phyloP scores from a whole-genome alignment of 2,329 filamentous ascomycete genomes.

The Myriosclerotinia duriaeana region DNA sequence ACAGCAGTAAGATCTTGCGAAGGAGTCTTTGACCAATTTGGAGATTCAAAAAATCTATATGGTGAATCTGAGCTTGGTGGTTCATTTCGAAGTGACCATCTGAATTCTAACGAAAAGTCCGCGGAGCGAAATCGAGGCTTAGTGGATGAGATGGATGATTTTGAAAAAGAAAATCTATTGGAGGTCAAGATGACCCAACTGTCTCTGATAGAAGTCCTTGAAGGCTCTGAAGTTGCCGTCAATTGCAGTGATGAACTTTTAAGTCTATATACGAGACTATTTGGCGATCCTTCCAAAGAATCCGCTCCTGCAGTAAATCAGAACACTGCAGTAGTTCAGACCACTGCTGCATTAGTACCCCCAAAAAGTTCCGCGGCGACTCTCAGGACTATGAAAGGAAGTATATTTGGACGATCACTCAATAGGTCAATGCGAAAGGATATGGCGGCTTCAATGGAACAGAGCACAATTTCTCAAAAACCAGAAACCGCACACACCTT shows the following conservation, averaged over 20 bases:
- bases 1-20: constrained; percentile 82
- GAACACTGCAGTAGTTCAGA: neutral
- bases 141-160: constrained; percentile 77
- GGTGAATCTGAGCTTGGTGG: constrained; percentile 54
- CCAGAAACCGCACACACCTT: constrained; percentile 37
- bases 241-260: constrained; percentile 86
- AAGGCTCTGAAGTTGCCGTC: constrained; percentile 81
- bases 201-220: constrained; percentile 75
- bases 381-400: constrained; percentile 66
- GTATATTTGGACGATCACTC: constrained; percentile 67
- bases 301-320: neutral
- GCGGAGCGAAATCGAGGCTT: constrained; percentile 47
- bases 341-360: constrained; percentile 38
- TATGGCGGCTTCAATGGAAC: constrained; percentile 42
- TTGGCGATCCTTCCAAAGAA: constrained; percentile 58
- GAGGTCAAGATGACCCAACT: constrained; percentile 96
- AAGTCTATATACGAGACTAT: constrained; percentile 76
- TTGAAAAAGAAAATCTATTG: constrained; percentile 83
- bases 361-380: constrained; percentile 72
- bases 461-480: constrained; percentile 38
- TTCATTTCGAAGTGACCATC: constrained; percentile 63
- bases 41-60: constrained; percentile 68
- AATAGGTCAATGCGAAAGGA: constrained; percentile 46
- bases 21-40: constrained; percentile 87
- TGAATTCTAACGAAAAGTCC: constrained; percentile 50